Evolutionary conservation across 2,329 filamentous ascomycete genomes (phyloP).

Genomic region (Epichloe sp.): DNA sequence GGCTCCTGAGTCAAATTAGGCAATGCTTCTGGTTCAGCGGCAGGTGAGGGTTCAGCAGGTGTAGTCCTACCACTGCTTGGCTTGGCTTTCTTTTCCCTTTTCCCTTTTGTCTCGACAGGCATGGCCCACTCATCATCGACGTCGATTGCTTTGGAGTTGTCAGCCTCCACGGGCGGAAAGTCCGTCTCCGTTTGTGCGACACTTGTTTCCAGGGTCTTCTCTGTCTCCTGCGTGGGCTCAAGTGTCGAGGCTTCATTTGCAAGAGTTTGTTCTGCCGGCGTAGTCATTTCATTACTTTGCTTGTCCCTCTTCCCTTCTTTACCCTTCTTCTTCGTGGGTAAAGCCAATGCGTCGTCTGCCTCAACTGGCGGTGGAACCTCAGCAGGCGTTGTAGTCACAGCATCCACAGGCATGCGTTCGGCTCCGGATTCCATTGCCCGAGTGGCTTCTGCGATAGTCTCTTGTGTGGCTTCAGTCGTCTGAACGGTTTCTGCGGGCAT

Average conservation of each 20-base stretch:
- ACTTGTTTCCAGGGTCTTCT: not conserved
- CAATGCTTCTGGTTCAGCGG: not conserved
- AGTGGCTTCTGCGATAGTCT: not conserved
- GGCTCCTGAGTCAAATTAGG: not conserved
- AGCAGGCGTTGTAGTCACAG: not conserved
- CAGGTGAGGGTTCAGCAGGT: not conserved
- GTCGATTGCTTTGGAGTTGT: not conserved
- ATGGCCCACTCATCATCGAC: slow-evolving; percentile 1
- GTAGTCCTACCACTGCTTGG: slow-evolving; percentile 2
- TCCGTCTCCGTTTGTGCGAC: not conserved
- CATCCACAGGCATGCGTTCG: not conserved
- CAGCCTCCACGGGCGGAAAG: not conserved
- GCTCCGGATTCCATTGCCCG: not conserved
- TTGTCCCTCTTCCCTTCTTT: slow-evolving; percentile 5
- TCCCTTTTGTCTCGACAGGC: slow-evolving; percentile 29
- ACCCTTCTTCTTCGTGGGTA: slow-evolving; percentile 1
- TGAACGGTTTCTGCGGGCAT: not conserved
- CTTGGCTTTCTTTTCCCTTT: slow-evolving; percentile 22
- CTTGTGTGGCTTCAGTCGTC: not conserved
- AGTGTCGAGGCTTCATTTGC: not conserved
- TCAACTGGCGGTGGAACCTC: not conserved
- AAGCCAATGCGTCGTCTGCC: slow-evolving; percentile 1
- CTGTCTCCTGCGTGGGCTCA: not conserved
- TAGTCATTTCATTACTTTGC: not conserved
- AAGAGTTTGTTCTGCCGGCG: not conserved